phyloP scores from a whole-genome alignment of 78 protist genomes.

The Speleostelium caveatum region DNA sequence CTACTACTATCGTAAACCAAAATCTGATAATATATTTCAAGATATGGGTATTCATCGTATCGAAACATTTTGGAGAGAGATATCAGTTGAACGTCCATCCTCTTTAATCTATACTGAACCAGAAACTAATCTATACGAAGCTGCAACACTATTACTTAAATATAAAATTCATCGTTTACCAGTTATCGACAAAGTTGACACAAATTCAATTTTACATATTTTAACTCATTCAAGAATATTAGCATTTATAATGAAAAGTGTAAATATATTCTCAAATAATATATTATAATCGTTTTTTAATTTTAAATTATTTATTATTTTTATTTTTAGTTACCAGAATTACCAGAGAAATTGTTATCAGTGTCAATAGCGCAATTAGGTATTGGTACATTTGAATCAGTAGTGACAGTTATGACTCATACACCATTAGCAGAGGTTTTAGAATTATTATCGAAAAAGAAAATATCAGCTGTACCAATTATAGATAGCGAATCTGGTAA shows the following conservation, averaged over 20 bases:
- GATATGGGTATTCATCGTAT: slow-evolving; percentile 79
- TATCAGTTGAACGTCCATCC: slow-evolving; percentile 29
- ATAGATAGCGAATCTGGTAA: slow-evolving; percentile 59
- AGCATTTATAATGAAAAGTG: slow-evolving; percentile 80
- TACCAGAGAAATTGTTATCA: slow-evolving; percentile 55
- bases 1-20: slow-evolving; percentile 71
- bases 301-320: neutral
- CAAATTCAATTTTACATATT: slow-evolving; percentile 78
- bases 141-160: slow-evolving; percentile 33
- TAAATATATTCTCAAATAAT: neutral
- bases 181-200: slow-evolving; percentile 63
- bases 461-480: slow-evolving; percentile 78
- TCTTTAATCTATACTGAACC: slow-evolving; percentile 71
- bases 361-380: slow-evolving; percentile 59
- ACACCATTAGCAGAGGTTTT: slow-evolving; percentile 68
- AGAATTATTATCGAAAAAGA: slow-evolving; percentile 49
- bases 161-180: slow-evolving; percentile 76
- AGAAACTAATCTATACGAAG: slow-evolving; percentile 62
- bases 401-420: slow-evolving; percentile 39
- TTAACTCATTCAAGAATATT: slow-evolving; percentile 78
- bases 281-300: neutral
- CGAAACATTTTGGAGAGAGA: slow-evolving; percentile 80
- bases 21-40: slow-evolving; percentile 75
- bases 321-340: slow-evolving; percentile 26
- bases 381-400: slow-evolving; percentile 69